These are phyloP conservation scores for Eurotiales sp. DNA, from an alignment of 2,329 filamentous ascomycete species.

Conservation along the genomic window DNA sequence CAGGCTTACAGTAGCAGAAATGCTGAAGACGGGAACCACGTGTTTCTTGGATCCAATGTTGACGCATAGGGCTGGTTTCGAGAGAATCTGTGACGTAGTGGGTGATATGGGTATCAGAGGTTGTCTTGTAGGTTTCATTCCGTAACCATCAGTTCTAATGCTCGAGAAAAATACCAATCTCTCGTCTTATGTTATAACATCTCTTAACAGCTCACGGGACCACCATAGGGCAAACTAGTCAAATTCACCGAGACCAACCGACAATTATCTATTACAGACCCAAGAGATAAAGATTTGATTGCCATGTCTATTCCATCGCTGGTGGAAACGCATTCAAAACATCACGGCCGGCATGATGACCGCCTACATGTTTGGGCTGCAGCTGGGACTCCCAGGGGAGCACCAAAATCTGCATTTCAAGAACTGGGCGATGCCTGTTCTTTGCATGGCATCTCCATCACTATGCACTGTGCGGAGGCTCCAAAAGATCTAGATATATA, in stretches of 20 bases:
- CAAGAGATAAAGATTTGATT: conserved; percentile 24
- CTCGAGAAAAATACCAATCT: too few relatives aligned
- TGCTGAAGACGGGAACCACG: conserved; percentile 37
- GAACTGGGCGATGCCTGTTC: conserved; percentile 36
- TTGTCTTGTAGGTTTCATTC: conserved; percentile 21
- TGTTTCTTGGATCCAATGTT: conserved; percentile 37
- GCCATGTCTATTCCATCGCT: conserved; percentile 27
- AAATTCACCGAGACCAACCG: conserved; percentile 25
- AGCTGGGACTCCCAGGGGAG: conserved; percentile 43
- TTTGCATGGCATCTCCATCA: conserved; percentile 38
- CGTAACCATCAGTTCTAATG: too few relatives aligned
- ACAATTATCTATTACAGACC: conserved; percentile 25
- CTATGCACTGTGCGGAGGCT: conserved; percentile 47
- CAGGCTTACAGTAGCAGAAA: conserved; percentile 32
- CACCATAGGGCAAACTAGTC: conserved; percentile 18
- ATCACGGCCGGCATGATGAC: conserved; percentile 36
- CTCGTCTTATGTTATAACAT: too few relatives aligned
- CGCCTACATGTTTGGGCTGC: conserved; percentile 49
- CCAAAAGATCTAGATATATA: conserved; percentile 23
- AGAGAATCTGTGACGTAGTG: conserved; percentile 26
- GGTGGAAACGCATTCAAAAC: conserved; percentile 19
- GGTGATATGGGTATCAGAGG: conserved; percentile 32
- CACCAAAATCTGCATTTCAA: conserved; percentile 30
- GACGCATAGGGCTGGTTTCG: conserved; percentile 25
- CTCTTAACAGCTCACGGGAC: too few relatives aligned